Base-by-base conservation (phyloP, 176 grass and related monocot genomes). In the Chrysopogon serrulatus region DNA sequence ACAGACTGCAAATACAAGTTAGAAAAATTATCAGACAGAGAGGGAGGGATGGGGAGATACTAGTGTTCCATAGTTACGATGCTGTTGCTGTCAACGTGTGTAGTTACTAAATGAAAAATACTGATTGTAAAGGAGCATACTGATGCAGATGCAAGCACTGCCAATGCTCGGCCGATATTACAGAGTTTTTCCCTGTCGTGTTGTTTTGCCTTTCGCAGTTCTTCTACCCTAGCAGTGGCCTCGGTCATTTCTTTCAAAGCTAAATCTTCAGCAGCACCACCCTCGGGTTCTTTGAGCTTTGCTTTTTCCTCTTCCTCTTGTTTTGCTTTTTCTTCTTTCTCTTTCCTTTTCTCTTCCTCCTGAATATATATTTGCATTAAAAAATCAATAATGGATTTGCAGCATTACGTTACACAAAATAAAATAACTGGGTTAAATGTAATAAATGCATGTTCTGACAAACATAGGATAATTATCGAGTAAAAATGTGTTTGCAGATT, bases 221-320 rank as follows among this genome's bases (percentile, higher is more conserved):
- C 88, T 86, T 90, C 90, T 71, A 95, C 93, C 91, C 90, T 93
- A 72, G 89, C 85, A 68, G 96, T 98, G 88, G 96, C 77, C 14
- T 82, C 87, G 28, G 81, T 95, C 96, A 98, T 98, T 88, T 98
- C 96, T 76, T 95, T 98, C 86, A 98, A 88, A 85, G 96, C 96
- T 73, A 95, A 76, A 89, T 98, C 96, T 87, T 98, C 91, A 62
- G 84, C 73, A 49, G 65, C 80, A 51, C 73, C 80, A 51, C 73
- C n/a, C 23, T 84, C 72, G n/a, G 31, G 67, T 81, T 92, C 86
- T 75, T 92, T 91, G 72, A 89, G 86, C 68, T 88, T 83, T 65
- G 49, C 34, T 69, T 64, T 84, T 18, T 84, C 84, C 68, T 90
- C 84, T 79, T 83, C 79, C 68, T 90, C 49, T 70, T 87, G 84